These are phyloP conservation scores for Backusella tarrabulga DNA, from an alignment of 192 early-diverging fungal species.

Conservation along the genomic window DNA sequence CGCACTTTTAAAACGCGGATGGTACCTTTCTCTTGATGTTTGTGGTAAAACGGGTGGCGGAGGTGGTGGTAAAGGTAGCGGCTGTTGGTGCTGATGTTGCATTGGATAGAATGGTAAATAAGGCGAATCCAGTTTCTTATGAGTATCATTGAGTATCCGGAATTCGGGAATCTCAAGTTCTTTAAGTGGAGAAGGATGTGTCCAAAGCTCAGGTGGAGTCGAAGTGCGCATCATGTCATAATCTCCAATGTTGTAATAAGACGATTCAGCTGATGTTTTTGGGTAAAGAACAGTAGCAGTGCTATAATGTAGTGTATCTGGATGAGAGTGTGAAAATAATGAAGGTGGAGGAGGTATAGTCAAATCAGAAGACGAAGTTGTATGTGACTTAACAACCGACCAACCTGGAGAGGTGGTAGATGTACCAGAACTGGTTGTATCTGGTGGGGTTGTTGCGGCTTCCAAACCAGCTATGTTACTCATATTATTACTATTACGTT, in stretches of 20 bases:
- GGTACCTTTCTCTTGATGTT: neutral
- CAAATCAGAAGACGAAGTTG: neutral
- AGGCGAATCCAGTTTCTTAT: neutral
- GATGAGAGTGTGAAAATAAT: neutral
- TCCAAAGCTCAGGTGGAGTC: neutral
- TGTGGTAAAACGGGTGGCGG: neutral
- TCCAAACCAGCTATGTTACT: neutral
- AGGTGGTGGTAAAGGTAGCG: neutral
- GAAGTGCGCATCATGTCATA: neutral
- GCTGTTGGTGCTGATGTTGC: neutral
- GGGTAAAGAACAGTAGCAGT: neutral
- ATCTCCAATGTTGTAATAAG: neutral
- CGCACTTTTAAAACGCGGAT: constrained; percentile 11
- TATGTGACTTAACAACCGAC: constrained; percentile 1
- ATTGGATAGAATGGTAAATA: neutral
- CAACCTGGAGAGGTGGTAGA: neutral
- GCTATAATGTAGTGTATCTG: neutral
- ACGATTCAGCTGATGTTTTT: neutral
- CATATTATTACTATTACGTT: neutral
- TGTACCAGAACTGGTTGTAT: neutral
- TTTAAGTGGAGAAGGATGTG: neutral
- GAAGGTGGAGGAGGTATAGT: neutral
- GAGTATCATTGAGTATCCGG: neutral
- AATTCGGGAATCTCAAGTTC: neutral
- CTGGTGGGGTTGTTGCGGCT: neutral